Conservation (phyloP, 1,284 basidiomycete genomes). For the Cutaneotrichosporon sp. region DNA sequence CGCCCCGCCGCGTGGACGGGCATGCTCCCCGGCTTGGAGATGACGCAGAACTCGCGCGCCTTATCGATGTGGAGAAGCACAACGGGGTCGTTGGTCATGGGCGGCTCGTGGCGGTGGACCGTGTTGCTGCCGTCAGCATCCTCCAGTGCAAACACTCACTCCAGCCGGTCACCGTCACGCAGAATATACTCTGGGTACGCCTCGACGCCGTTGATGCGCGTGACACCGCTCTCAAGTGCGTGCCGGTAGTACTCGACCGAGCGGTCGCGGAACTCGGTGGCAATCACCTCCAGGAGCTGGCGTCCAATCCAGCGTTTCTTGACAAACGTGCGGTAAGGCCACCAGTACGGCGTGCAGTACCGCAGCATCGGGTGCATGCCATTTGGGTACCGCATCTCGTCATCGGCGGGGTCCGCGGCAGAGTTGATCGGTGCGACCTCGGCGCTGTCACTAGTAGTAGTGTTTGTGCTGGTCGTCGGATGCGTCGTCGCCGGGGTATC, state of each 20-base stretch:
- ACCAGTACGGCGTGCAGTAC: constrained; percentile 57
- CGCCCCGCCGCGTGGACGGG: constrained; percentile 87
- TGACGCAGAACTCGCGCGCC: constrained; percentile 80
- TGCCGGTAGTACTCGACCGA: constrained; percentile 91
- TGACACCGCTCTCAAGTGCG: constrained; percentile 90
- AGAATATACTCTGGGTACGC: constrained; percentile 80
- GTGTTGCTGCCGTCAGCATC: constrained; percentile 67
- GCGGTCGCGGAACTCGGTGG: constrained; percentile 85
- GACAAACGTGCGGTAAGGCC: constrained; percentile 77
- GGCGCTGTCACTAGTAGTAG: not conserved
- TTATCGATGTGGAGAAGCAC: constrained; percentile 75
- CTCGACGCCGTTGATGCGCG: constrained; percentile 83
- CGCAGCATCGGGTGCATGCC: constrained; percentile 52
- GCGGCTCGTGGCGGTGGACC: constrained; percentile 94
- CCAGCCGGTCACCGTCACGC: constrained; percentile 83
- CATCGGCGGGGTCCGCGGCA: not conserved
- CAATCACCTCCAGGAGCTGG: constrained; percentile 70
- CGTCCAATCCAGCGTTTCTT: constrained; percentile 65
- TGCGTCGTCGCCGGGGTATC: not conserved
- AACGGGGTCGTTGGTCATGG: constrained; percentile 84
- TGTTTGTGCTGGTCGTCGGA: not conserved
- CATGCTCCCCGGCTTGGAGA: constrained; percentile 93
- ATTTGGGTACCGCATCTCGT: constrained; percentile 28
- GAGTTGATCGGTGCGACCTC: not conserved
- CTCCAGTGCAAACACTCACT: constrained; percentile 62